These are phyloP conservation scores for Pseudocercospora pini-densiflorae DNA, from an alignment of 2,329 filamentous ascomycete genomes.

Conservation along the genomic window DNA sequence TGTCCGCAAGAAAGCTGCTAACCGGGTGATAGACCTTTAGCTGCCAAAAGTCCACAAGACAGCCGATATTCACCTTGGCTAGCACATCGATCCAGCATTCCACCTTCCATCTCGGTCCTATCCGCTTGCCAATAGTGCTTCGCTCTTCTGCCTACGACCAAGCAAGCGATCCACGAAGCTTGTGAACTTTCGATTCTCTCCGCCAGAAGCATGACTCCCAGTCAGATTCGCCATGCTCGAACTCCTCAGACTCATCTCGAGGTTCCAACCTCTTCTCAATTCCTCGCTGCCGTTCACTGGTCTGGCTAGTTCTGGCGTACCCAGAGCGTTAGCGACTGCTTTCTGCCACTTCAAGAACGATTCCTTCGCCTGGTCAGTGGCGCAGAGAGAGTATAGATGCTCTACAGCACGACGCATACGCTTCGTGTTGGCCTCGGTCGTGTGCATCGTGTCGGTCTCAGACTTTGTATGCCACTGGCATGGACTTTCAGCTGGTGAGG, in stretches of 20 bases:
- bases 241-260: conserved; percentile 30
- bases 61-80: too few species aligned
- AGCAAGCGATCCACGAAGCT: conserved; percentile 43
- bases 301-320: conserved; percentile 31
- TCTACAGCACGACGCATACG: conserved; percentile 38
- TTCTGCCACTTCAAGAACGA: conserved; percentile 38
- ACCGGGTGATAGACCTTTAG: too few species aligned
- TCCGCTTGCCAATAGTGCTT: neutral
- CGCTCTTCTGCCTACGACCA: conserved; percentile 33
- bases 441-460: conserved; percentile 37
- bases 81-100: neutral
- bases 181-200: conserved; percentile 35
- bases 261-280: conserved; percentile 17
- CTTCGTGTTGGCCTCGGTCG: conserved; percentile 31
- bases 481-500: conserved; percentile 34
- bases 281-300: conserved; percentile 22
- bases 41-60: too few species aligned
- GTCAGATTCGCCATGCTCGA: conserved; percentile 3
- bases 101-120: neutral
- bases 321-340: conserved; percentile 31
- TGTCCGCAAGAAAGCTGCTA: neutral
- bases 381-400: conserved; percentile 34
- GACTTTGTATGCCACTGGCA: conserved; percentile 19
- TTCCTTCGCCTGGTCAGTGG: conserved; percentile 35
- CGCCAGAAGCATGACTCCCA: conserved; percentile 15